phyloP scores from a whole-genome alignment of 352 stramenopile species.

The Thraustochytrium aureum region DNA sequence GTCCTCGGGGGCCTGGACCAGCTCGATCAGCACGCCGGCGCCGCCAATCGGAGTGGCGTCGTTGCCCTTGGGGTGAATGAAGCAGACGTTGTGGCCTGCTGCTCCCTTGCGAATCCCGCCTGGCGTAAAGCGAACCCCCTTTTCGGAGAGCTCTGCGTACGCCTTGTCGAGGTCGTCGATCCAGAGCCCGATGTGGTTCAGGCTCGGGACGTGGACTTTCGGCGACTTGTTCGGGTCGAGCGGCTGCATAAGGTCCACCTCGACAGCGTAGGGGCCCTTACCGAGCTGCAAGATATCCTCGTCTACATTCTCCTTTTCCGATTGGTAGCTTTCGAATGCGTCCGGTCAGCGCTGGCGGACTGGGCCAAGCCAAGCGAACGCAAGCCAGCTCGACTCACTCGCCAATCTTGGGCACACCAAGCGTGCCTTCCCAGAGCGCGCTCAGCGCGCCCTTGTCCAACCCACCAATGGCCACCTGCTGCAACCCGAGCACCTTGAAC shows the following conservation, averaged over 20 bases:
- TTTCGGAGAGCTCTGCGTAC: constrained; percentile 83
- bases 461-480: constrained; percentile 96
- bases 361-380: too few species aligned
- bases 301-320: constrained; percentile 95
- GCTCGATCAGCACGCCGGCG: constrained; percentile 94
- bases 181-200: constrained; percentile 99
- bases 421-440: constrained; percentile 75
- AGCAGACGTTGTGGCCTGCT: constrained; percentile 94
- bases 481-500: constrained; percentile 93
- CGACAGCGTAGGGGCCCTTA: constrained; percentile 81
- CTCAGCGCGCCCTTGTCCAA: constrained; percentile 78
- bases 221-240: constrained; percentile 80
- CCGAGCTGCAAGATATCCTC: constrained; percentile 96
- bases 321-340: constrained; percentile 60
- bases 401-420: constrained; percentile 64
- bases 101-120: constrained; percentile 96
- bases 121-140: constrained; percentile 94
- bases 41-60: constrained; percentile 81
- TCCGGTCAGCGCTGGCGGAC: neutral
- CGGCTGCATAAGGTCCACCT: constrained; percentile 98
- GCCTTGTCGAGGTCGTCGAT: constrained; percentile 89
- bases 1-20: constrained; percentile 90
- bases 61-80: constrained; percentile 98
- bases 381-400: constrained; percentile 4
- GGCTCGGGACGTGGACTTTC: constrained; percentile 88